Percentiles rank a stretch among this genome's conserved stretches.
Evolutionary conservation across 106 monocot species (phyloP).

Genomic region (Dendrobium chrysotoxum): DNA sequence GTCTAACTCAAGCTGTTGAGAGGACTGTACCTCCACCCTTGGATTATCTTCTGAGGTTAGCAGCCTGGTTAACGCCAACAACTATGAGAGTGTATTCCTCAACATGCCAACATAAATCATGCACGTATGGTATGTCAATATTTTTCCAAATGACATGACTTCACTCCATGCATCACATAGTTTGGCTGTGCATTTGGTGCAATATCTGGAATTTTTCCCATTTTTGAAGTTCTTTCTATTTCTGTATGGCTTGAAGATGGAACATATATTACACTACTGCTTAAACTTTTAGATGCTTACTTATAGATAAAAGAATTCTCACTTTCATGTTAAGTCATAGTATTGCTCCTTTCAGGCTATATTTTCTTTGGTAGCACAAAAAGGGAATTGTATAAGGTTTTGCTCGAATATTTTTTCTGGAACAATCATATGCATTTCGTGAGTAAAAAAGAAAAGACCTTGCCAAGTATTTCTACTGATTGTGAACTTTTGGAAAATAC

Average conservation of each 20-base stretch:
- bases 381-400: not conserved
- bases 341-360: no score
- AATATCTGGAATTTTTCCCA: not conserved
- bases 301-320: not conserved
- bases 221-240: not conserved
- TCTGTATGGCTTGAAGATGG: not conserved
- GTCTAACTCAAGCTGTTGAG: constrained; percentile 82
- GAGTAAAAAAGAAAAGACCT: not conserved
- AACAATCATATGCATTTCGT: not conserved
- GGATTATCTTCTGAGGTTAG: constrained; percentile 34
- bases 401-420: not conserved
- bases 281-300: not conserved
- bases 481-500: not conserved
- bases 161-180: not conserved
- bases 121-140: constrained; percentile 56
- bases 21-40: constrained; percentile 28
- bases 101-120: constrained; percentile 53
- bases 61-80: constrained; percentile 51
- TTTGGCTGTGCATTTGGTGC: not conserved
- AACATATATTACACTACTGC: not conserved
- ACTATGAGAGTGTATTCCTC: constrained; percentile 58
- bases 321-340: no score
- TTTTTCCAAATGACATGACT: not conserved
- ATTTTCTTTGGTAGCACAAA: no score
- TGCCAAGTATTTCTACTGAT: not conserved